Percentiles rank a stretch among this genome's conserved stretches.
Evolutionary conservation across 2,329 filamentous ascomycete genomes (phyloP).

Genomic region (Trichoderma arundinaceum): DNA sequence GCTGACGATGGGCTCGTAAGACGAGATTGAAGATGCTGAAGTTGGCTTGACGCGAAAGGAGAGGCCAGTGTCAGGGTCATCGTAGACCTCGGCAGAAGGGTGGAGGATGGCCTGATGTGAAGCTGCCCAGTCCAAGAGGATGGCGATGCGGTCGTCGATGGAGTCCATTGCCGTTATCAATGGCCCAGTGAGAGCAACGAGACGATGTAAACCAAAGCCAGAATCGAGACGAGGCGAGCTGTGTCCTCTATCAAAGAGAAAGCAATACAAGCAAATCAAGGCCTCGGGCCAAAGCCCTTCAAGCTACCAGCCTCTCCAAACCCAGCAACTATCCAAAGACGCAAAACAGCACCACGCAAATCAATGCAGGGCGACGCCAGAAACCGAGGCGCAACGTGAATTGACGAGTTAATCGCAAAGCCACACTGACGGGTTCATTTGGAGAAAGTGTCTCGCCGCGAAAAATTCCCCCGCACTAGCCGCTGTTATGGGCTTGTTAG

Average conservation of each 20-base stretch:
- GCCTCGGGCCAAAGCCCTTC: too few relatives aligned
- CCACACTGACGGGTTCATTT: too few relatives aligned
- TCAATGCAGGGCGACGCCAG: background rate
- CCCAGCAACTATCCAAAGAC: background rate
- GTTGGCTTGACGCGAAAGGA: constrained; percentile 58
- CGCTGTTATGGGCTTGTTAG: background rate
- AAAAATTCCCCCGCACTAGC: constrained; percentile 23
- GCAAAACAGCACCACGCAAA: background rate
- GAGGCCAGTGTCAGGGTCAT: constrained; percentile 56
- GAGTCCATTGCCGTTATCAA: constrained; percentile 7
- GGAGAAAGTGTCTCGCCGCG: background rate
- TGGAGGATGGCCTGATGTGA: constrained; percentile 56
- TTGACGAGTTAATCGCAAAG: too few relatives aligned
- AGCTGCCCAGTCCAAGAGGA: constrained; percentile 57
- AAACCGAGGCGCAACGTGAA: too few relatives aligned
- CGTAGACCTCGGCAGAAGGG: constrained; percentile 58
- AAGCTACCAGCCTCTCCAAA: background rate
- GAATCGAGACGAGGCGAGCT: too few relatives aligned
- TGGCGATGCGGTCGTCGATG: constrained; percentile 35
- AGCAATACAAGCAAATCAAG: background rate
- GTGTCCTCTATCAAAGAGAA: too few relatives aligned
- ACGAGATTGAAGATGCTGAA: constrained; percentile 38
- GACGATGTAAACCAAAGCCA: background rate
- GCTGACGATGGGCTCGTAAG: constrained; percentile 54
- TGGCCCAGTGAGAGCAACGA: background rate